Percentiles rank a stretch among this genome's conserved stretches.
phyloP scores from a whole-genome alignment of 768 basidiomycete species.

The Chalciporus sphaerocephalus region DNA sequence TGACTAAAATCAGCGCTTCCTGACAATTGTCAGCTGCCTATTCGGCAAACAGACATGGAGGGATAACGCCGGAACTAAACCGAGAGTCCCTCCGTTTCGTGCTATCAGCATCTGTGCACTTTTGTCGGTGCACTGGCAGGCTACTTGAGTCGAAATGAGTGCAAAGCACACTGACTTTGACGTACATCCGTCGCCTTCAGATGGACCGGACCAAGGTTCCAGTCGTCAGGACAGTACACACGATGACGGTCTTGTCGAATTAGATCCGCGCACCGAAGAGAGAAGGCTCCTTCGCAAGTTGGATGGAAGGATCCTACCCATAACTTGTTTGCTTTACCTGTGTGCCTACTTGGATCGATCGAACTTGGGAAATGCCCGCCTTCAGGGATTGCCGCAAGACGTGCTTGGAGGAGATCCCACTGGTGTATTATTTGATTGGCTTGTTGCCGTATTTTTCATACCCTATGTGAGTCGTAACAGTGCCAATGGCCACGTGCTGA shows the following conservation, averaged over 20 bases:
- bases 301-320: constrained; percentile 63
- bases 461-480: constrained; percentile 59
- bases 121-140: neutral
- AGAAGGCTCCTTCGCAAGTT: constrained; percentile 56
- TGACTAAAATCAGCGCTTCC: neutral
- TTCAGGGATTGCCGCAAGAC: constrained; percentile 66
- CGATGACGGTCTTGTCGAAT: constrained; percentile 19
- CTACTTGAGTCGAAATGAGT: constrained; percentile 10
- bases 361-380: constrained; percentile 74
- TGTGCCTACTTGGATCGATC: constrained; percentile 78
- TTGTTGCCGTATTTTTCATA: constrained; percentile 74
- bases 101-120: neutral
- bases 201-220: neutral
- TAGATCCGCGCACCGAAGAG: constrained; percentile 37
- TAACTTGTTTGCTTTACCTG: constrained; percentile 68
- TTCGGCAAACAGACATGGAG: neutral
- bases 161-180: constrained; percentile 12
- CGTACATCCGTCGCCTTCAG: constrained; percentile 1
- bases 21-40: neutral
- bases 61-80: neutral
- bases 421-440: constrained; percentile 71
- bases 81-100: neutral
- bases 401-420: constrained; percentile 63
- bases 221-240: constrained; percentile 7
- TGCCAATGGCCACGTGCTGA: neutral